Evolutionary conservation across 352 stramenopile genomes (phyloP).

Genomic region (Pythium utonaiense): DNA sequence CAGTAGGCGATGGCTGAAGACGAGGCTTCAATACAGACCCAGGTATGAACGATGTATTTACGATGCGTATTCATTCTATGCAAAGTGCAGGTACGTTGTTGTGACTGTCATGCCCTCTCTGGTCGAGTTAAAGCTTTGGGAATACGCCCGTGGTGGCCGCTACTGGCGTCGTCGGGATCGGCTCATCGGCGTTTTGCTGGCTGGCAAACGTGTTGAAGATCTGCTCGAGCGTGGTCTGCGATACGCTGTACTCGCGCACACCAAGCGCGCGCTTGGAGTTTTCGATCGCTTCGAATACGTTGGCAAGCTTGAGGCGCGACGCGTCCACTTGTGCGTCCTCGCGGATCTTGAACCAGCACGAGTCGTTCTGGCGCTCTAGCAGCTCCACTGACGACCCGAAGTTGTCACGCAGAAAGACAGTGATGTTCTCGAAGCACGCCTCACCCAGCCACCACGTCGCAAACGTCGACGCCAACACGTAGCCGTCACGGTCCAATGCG

Average conservation of each 20-base stretch:
- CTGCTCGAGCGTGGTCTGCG: constrained; percentile 74
- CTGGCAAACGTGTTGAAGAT: constrained; percentile 79
- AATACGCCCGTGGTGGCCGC: neutral
- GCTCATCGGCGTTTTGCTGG: constrained; percentile 28
- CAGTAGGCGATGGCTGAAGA: neutral
- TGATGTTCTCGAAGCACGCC: constrained; percentile 24
- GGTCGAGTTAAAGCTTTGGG: too few relatives aligned
- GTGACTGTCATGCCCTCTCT: too few relatives aligned
- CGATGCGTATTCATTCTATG: neutral
- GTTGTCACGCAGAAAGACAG: constrained; percentile 16
- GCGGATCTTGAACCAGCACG: constrained; percentile 42
- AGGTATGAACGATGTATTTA: neutral
- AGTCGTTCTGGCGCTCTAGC: constrained; percentile 49
- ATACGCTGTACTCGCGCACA: constrained; percentile 69
- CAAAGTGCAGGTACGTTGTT: neutral
- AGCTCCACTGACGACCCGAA: constrained; percentile 32
- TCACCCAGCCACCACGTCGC: constrained; percentile 37
- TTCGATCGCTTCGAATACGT: constrained; percentile 46
- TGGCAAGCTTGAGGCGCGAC: constrained; percentile 20
- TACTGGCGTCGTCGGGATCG: constrained; percentile 8
- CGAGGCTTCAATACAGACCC: neutral
- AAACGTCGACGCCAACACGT: constrained; percentile 25
- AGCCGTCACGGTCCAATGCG: constrained; percentile 28
- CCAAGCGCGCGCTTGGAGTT: constrained; percentile 23
- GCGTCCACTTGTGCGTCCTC: neutral